Base-by-base conservation (phyloP, 106 monocot genomes). In the Apostasia ramifera region DNA sequence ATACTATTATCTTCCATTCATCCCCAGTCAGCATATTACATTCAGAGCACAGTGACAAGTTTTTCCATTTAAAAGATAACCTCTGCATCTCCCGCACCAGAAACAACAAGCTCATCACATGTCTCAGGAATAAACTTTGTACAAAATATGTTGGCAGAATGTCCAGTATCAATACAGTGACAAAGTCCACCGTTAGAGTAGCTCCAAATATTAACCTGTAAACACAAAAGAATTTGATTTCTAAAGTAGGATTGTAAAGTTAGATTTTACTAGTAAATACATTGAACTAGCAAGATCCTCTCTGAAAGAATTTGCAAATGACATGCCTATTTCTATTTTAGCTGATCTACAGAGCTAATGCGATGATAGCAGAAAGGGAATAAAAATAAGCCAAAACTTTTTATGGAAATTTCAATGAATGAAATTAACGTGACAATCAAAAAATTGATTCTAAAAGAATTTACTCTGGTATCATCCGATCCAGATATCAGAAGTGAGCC, bases 111-210 rank as follows among this genome's bases (percentile, higher is more conserved):
- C 63, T 92, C 95, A 84, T 97, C 92, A 58, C 70, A 73, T 61
- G 95, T 97, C 72, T 97, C 95, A 40, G 95, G 95, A 63, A 97
- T 76, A 82, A 97, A 97, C 75, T 84, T 92, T 39, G 95, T 88
- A 79, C 95, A 97, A 77, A 97, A 97, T 72, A 97, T 97, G 67
- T 97, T 97, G 7, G 86, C 68, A 74, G 84, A 78, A 80, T 97
- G 95, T 6, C 95, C 95, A 55, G 82, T 92, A 1, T 89, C 89
- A 81, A 97, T 83, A 45, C 84, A 79, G 60, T 89, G 82, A 12
- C 82, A 62, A 46, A 97, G 82, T 49, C 61, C 75, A 8, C 58
- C 66, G 41, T 77, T 76, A 12, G 55, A 46, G 59, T 97, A 97
- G 64, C 77, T 97, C 92, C 95, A 97, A 74, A 97, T 87, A 73